Base-by-base conservation (phyloP, 2,329 filamentous ascomycete genomes). In the Aspergillus chevalieri region DNA sequence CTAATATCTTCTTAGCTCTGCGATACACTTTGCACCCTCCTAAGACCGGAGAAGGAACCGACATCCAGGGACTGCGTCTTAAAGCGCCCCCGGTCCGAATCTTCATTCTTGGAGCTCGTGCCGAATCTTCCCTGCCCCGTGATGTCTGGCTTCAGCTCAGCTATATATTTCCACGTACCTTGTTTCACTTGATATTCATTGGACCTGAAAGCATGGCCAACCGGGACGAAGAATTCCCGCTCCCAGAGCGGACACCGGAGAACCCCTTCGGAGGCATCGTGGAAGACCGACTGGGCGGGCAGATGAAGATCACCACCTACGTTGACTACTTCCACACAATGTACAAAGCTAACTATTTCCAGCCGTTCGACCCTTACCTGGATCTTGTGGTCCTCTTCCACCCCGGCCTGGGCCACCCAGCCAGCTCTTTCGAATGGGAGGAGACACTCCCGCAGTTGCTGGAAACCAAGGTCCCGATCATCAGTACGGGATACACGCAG, bases 251-350 rank as follows among this genome's bases (percentile, higher is more conserved):
- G 49, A 96, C 89, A 1, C 77, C 91, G 0, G 74, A 77, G 8
- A 98, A 98, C 65, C 93, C 93, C 0, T 98, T 91, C 60, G 93
- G 93, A 39, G 89, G 88, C n/a, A 80, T 98, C 47, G 82, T 96
- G 12, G 94, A 98, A 72, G 92, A 95, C 68, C 84, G 92, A 47
- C 79, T 98, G 7, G 89, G 86, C 65, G 84, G 86, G 48, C 85
- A 86, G 57, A 84, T 97, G 82, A 98, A 98, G 76, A 95, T 98
- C 64, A 93, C 86, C 68, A 98, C 94, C 0, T 95, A 91, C 63
- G 92, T 97, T 46, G 93, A 98, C 61, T 96, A 98, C 74, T 98
- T 94, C 75, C 92, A 98, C 71, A 97, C 89, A 2, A 82, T 98
- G 59, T 92, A 98, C 74, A 83, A 90, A 66, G 87, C 92, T 0